Evolutionary conservation across 169 alveolate species (phyloP), one percentile per base, ranked within the genome.

Genomic region (Cryptosporidium felis): DNA sequence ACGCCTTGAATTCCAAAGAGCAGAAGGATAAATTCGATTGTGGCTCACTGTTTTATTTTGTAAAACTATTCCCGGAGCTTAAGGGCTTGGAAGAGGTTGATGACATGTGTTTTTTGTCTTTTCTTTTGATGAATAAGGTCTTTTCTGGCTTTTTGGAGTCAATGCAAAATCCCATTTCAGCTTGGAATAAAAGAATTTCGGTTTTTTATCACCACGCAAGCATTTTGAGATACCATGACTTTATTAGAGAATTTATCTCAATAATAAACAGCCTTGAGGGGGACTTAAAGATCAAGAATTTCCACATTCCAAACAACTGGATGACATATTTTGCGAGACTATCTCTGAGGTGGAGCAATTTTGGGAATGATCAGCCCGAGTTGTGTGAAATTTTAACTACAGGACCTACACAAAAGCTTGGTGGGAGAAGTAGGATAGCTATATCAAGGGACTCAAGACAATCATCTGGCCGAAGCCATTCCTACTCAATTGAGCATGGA

Each of bases 91-190:
- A 46, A 74, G 41, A 74, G 3, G 67, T 74, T 3, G 85, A 74
- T 53, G 85, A 74, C 41, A 74, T 74, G 85, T 74, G 85, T 56
- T 74, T 74, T 74, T 51, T 74, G 5, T 60, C 85, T 23, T 74
- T 74, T 74, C 42, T 74, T 18, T 21, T 74, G 21, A 30, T 74
- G 53, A 74, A 74, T 36, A 74, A 51, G 28, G 74, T 53, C 18
- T 53, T 74, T 36, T 38, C 85, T 32, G 67, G 74, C 21, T 74
- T 74, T 51, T 42, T 74, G 23, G 74, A 74, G 10, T 32, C 85
- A 10, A 36, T 74, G 10, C 32, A 74, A 40, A 74, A 41, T 53
- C 85, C 85, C n/a, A 21, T 30, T 8, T 38, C 85, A 53, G 40
- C 36, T 23, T 74, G 85, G 85, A 34, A 74, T 56, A 56, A 74